Evolutionary conservation across 768 basidiomycete species (phyloP).

Genomic region (Rhodotorula paludigena): DNA sequence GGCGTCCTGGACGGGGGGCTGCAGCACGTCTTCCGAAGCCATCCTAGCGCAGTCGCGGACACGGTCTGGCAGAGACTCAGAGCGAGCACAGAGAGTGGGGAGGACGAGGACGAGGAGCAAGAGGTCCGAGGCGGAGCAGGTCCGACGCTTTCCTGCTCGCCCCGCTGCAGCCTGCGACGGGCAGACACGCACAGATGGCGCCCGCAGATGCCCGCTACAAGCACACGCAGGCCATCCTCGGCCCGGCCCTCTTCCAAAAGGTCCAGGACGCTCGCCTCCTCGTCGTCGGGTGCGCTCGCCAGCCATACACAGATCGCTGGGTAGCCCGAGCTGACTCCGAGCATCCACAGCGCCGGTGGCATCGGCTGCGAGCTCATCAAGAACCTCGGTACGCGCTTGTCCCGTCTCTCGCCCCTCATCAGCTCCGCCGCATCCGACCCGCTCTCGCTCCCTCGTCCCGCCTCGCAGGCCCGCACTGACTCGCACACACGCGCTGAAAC

Average conservation of each 20-base stretch:
- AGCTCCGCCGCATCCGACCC: neutral
- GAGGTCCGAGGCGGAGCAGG: neutral
- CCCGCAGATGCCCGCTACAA: conserved; percentile 38
- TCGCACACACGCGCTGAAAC: neutral
- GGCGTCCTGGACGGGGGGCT: conserved; percentile 19
- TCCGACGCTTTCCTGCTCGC: neutral
- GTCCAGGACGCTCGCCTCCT: conserved; percentile 54
- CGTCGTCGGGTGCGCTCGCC: conserved; percentile 63
- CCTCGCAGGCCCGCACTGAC: neutral
- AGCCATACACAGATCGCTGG: neutral
- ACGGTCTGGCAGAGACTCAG: neutral
- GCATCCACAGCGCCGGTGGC: conserved; percentile 50
- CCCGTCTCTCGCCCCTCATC: conserved; percentile 58
- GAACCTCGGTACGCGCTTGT: conserved; percentile 70
- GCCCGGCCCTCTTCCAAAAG: conserved; percentile 59
- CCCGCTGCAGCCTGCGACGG: neutral
- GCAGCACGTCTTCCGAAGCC: conserved; percentile 6
- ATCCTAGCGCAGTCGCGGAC: too few species aligned
- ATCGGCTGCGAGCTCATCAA: conserved; percentile 97
- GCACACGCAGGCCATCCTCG: conserved; percentile 74
- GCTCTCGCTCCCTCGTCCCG: neutral
- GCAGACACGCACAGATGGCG: neutral
- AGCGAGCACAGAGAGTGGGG: neutral
- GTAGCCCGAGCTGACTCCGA: neutral
- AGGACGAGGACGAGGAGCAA: neutral